Conservation (phyloP, 805 yeast species). For the Sugiyamaella qingdaonensis region DNA sequence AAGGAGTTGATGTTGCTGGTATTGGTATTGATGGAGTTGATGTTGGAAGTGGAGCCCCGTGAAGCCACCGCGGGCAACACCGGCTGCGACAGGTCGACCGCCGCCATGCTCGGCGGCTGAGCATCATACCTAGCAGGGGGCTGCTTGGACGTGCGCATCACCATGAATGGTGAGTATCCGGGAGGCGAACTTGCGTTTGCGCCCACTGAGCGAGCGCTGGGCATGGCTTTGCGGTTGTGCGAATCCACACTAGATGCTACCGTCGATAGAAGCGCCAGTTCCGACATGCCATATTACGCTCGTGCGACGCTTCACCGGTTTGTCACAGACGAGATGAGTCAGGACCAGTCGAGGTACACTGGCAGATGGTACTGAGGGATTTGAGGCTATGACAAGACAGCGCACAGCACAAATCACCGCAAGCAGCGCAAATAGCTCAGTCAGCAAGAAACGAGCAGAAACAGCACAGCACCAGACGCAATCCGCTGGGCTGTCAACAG, state of each 20-base stretch:
- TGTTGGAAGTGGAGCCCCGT: not conserved
- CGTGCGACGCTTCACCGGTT: not conserved
- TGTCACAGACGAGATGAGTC: too few species aligned
- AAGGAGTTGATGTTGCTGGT: not conserved
- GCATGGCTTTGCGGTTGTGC: constrained; percentile 1
- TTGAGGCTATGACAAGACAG: too few species aligned
- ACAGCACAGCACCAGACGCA: too few species aligned
- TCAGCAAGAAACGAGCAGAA: too few species aligned
- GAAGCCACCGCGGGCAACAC: not conserved
- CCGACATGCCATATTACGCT: constrained; percentile 17
- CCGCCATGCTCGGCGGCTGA: not conserved
- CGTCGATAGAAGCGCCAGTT: constrained; percentile 20
- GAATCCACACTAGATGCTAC: constrained; percentile 8
- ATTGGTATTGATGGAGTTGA: not conserved
- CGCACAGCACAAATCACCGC: too few species aligned
- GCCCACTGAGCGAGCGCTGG: not conserved
- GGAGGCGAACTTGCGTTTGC: not conserved
- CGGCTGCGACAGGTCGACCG: not conserved
- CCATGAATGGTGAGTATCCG: constrained; percentile 10
- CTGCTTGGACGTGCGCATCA: constrained; percentile 7
- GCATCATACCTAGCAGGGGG: not conserved
- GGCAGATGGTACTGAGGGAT: too few species aligned
- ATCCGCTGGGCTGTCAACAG: too few species aligned
- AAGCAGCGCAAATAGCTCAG: too few species aligned
- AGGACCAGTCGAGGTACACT: too few species aligned